Evolutionary conservation across 495 filamentous ascomycete genomes (phyloP).

Genomic region (Zalerion maritima): DNA sequence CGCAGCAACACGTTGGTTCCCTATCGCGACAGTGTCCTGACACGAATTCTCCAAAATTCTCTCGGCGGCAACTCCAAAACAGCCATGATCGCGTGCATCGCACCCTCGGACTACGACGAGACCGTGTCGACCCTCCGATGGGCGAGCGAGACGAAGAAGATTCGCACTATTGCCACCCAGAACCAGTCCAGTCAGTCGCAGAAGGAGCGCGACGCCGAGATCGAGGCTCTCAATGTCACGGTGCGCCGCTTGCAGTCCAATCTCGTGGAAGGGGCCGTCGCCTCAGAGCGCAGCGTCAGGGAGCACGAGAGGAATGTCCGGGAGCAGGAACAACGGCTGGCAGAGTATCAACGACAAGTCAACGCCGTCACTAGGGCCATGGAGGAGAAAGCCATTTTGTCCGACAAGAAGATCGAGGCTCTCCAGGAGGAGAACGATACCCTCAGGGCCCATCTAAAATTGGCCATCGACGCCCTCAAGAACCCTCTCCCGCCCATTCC

Average conservation of each 20-base stretch:
- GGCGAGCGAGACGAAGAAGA: slow-evolving; percentile 93
- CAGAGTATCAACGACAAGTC: slow-evolving; percentile 84
- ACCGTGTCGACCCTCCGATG: slow-evolving; percentile 92
- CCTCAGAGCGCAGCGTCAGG: too few relatives aligned
- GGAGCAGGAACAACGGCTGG: slow-evolving; percentile 56
- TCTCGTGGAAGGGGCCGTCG: too few relatives aligned
- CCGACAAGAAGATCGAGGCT: slow-evolving; percentile 79
- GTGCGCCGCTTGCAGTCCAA: slow-evolving; percentile 75
- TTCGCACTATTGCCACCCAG: slow-evolving; percentile 89
- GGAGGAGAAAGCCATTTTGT: slow-evolving; percentile 78
- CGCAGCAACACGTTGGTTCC: slow-evolving; percentile 53
- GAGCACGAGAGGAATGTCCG: slow-evolving; percentile 32
- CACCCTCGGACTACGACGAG: slow-evolving; percentile 91
- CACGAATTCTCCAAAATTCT: slow-evolving; percentile 90
- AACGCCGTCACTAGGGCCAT: slow-evolving; percentile 77
- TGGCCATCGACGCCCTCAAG: slow-evolving; percentile 72
- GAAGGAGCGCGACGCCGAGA: slow-evolving; percentile 85
- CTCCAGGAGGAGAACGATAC: slow-evolving; percentile 83
- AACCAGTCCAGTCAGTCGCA: slow-evolving; percentile 83
- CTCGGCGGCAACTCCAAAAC: slow-evolving; percentile 94
- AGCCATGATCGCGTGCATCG: slow-evolving; percentile 96
- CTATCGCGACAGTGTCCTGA: slow-evolving; percentile 93
- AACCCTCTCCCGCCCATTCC: slow-evolving; percentile 91
- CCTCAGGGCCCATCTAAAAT: slow-evolving; percentile 65
- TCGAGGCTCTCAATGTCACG: slow-evolving; percentile 83